Percentiles rank a stretch among this genome's conserved stretches.
Evolutionary conservation across 257 asterid species (phyloP).

Genomic region (Penstemon davidsonii): DNA sequence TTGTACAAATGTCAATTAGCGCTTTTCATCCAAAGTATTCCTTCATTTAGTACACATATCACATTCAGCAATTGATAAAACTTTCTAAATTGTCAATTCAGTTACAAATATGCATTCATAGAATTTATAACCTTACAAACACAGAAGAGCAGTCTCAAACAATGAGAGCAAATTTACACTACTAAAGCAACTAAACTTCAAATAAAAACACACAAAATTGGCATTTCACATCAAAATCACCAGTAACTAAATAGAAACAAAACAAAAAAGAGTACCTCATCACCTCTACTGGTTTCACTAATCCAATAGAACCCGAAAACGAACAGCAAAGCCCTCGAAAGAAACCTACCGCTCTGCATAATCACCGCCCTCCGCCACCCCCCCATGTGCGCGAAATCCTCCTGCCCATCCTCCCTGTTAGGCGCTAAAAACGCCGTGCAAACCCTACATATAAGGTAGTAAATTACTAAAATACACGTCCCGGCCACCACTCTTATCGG

Average conservation of each 20-base stretch:
- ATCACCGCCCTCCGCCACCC: constrained; percentile 90
- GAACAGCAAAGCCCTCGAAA: constrained; percentile 68
- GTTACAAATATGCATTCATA: not conserved
- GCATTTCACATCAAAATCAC: constrained; percentile 27
- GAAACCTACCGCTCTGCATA: constrained; percentile 59
- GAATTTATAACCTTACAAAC: not conserved
- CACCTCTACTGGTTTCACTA: constrained; percentile 31
- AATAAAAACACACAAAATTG: not conserved
- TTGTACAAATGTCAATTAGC: not conserved
- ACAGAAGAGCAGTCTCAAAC: not conserved
- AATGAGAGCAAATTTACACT: not conserved
- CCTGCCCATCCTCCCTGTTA: constrained; percentile 80
- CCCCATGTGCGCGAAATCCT: constrained; percentile 84
- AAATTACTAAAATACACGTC: constrained; percentile 46
- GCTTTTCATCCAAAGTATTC: not conserved
- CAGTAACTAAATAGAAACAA: no score
- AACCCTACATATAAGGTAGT: constrained; percentile 74
- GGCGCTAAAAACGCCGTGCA: constrained; percentile 75
- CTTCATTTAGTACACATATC: not conserved
- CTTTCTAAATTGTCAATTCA: not conserved
- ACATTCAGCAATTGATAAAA: not conserved
- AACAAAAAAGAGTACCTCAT: constrained; percentile 2
- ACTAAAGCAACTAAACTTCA: not conserved
- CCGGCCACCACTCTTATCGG: constrained; percentile 69
- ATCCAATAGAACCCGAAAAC: constrained; percentile 87